Conservation (phyloP, 345 rosid species). For the Rhizophora mangle region DNA sequence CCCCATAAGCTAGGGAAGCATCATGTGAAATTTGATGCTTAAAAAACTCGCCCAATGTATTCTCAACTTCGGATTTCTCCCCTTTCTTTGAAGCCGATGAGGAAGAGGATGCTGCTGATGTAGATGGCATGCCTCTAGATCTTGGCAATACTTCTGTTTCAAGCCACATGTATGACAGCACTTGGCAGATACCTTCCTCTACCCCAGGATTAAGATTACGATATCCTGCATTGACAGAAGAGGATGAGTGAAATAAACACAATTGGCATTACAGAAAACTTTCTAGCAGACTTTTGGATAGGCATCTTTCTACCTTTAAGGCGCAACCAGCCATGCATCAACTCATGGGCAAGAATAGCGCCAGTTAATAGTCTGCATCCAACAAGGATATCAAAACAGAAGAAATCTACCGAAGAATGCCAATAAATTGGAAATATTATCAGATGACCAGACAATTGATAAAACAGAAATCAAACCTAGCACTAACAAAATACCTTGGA, state of each 20-base stretch:
- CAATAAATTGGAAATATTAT: neutral
- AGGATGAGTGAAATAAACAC: conserved; percentile 1
- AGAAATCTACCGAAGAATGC: neutral
- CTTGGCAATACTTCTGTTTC: conserved; percentile 83
- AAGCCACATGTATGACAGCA: conserved; percentile 91
- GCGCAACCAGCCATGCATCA: conserved; percentile 96
- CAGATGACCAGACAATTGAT: neutral
- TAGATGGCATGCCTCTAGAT: conserved; percentile 45
- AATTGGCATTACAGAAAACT: neutral
- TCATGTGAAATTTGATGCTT: conserved; percentile 81
- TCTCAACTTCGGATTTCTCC: conserved; percentile 57
- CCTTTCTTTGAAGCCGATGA: conserved; percentile 68
- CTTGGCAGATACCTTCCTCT: conserved; percentile 98
- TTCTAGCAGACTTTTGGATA: neutral
- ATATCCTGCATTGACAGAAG: conserved; percentile 46
- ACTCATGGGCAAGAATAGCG: conserved; percentile 88
- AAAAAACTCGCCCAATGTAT: conserved; percentile 84
- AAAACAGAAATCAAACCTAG: neutral
- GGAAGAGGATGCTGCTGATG: conserved; percentile 47
- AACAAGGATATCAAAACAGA: neutral
- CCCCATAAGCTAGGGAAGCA: conserved; percentile 83
- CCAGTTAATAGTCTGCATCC: conserved; percentile 79
- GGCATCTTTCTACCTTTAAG: conserved; percentile 55
- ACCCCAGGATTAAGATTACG: conserved; percentile 79
- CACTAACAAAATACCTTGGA: conserved; percentile 56